A percentile compares a stretch with the other conserved stretches of the same genome.
Conservation (phyloP, 345 rosid genomes). For the Cochlearia excelsa region DNA sequence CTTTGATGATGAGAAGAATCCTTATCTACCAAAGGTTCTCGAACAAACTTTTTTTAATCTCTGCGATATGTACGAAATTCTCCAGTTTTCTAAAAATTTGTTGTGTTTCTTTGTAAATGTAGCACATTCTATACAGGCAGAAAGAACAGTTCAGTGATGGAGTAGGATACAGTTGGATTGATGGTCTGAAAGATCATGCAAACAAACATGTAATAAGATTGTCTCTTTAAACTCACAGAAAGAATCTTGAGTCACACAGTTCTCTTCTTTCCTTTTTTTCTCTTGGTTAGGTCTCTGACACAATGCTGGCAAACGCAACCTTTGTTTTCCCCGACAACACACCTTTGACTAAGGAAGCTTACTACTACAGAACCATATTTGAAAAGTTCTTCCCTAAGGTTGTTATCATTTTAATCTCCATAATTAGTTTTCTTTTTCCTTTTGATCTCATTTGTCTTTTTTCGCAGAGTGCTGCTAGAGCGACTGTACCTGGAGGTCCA, state of each 20-base stretch:
- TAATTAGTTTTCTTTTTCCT: neutral
- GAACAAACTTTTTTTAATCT: conserved; percentile 7
- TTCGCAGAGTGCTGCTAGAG: conserved; percentile 65
- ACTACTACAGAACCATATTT: conserved; percentile 69
- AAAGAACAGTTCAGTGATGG: conserved; percentile 93
- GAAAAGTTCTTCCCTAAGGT: conserved; percentile 87
- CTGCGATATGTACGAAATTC: neutral
- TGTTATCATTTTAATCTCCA: neutral
- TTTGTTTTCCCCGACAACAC: conserved; percentile 77
- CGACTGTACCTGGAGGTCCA: conserved; percentile 85
- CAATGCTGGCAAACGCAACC: conserved; percentile 72
- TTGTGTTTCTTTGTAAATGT: conserved; percentile 31
- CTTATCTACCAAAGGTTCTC: conserved; percentile 74
- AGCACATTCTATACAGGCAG: conserved; percentile 80
- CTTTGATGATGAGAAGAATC: conserved; percentile 68
- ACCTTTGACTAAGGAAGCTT: conserved; percentile 79
- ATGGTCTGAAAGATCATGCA: conserved; percentile 78
- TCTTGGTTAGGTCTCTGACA: conserved; percentile 76
- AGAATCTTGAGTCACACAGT: conserved; percentile 12
- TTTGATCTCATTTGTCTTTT: conserved; percentile 18
- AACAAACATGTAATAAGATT: conserved; percentile 50
- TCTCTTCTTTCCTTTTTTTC: too few relatives aligned
- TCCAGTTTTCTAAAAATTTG: conserved; percentile 23
- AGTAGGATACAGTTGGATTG: conserved; percentile 92
- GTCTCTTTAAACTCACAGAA: too few relatives aligned